Base-by-base conservation (phyloP, 345 rosid species). In the Garcia nutans region DNA sequence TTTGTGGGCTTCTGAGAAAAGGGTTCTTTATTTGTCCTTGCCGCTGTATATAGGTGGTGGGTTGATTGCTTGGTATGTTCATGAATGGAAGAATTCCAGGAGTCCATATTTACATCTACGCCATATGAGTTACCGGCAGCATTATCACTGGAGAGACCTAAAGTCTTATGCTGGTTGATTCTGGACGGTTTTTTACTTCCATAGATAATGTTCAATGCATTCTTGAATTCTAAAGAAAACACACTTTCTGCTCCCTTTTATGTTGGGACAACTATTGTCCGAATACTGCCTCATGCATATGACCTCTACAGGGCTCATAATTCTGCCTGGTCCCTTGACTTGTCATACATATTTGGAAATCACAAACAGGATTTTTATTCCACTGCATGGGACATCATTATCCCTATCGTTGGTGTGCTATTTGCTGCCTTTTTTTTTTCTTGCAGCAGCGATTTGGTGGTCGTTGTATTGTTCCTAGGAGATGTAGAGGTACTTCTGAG, bases 121-220 rank as follows among this genome's bases (percentile, higher is more conserved):
- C 0, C 52, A 20, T 24, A 63, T 54, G 10, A 2, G 59, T 10
- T 75, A 85, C 79, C 87, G 82, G 74, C 90, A 81, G 76, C 80
- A 76, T 78, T 76, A 84, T 60, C 69, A 85, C 61, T 91, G 86
- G 99, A 83, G 78, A 78, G 90, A 81, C 77, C 79, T 91, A 59
- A 90, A 85, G 78, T 90, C 96, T 65, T 91, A 90, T 44, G 94
- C 87, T 16, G 99, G 99, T 24, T 93, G 81, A 78, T 95, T 77
- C 87, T 89, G 69, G 97, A 95, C 44, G 87, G 88, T 1, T 92
- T 89, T 84, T 84, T 93, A 81, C 87, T 93, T 50, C 99, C 99
- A 41, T 97, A 91, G 82, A 85, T 95, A 73, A 72, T 92, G 58
- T 87, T 95, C 82, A 93, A 95, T 75, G n/a, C 85, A 5, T 81